These are phyloP conservation scores for Prunus fruticosa DNA, from an alignment of 306 rosid genomes.

Conservation along the genomic window DNA sequence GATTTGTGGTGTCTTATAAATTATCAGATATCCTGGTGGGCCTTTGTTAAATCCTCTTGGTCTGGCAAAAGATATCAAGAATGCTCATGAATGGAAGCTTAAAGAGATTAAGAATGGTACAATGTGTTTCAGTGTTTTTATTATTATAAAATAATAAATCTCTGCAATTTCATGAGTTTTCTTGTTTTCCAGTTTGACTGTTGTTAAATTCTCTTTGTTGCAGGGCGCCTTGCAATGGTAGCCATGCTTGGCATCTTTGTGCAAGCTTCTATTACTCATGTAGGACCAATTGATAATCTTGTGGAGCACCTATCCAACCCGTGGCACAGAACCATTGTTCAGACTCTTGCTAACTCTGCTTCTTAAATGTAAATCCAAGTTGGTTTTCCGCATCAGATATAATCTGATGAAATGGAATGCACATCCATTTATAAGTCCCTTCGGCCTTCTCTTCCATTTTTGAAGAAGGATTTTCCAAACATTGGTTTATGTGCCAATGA, in stretches of 20 bases:
- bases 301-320: constrained; percentile 88
- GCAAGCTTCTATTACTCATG: constrained; percentile 87
- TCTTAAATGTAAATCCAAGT: constrained; percentile 23
- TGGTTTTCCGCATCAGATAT: background rate
- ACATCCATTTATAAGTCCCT: background rate
- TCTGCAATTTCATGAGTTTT: background rate
- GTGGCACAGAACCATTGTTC: constrained; percentile 85
- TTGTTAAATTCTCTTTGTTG: constrained; percentile 4
- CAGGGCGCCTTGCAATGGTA: constrained; percentile 88
- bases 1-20: background rate
- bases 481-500: background rate
- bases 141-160: background rate
- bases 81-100: constrained; percentile 77
- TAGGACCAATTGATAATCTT: constrained; percentile 92
- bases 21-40: constrained; percentile 78
- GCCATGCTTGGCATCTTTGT: constrained; percentile 89
- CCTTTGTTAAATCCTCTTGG: constrained; percentile 86
- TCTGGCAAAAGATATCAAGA: constrained; percentile 74
- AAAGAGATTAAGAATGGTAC: constrained; percentile 86
- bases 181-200: background rate
- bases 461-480: background rate
- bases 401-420: background rate
- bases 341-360: constrained; percentile 53
- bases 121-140: no score
- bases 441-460: background rate